phyloP scores from a whole-genome alignment of 495 filamentous ascomycete species.

The Aspergillus steynii region DNA sequence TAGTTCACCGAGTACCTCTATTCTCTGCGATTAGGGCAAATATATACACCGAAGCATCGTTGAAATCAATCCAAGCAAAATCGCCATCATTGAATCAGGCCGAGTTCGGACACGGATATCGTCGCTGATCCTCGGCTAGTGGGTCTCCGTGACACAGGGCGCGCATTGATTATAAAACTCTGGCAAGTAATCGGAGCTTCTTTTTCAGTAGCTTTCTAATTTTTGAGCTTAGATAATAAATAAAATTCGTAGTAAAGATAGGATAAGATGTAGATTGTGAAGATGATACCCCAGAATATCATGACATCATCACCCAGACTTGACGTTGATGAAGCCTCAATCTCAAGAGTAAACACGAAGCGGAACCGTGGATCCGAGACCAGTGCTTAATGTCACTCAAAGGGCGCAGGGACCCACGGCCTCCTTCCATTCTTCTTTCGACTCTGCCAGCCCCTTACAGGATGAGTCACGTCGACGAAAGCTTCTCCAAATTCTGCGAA shows the following conservation, averaged over 20 bases:
- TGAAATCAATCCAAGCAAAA: too few relatives aligned
- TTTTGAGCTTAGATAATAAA: too few relatives aligned
- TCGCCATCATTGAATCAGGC: too few relatives aligned
- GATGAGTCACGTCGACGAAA: not conserved
- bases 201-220: too few relatives aligned
- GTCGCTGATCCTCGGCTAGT: not conserved
- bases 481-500: not conserved
- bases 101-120: not conserved
- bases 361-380: not conserved
- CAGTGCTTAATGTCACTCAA: not conserved
- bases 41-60: too few relatives aligned
- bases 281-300: not conserved
- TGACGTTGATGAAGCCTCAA: not conserved
- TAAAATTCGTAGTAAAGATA: too few relatives aligned
- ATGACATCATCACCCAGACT: not conserved
- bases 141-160: not conserved
- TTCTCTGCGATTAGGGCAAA: too few relatives aligned
- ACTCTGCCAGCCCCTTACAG: not conserved
- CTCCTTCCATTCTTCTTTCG: not conserved
- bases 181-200: too few relatives aligned
- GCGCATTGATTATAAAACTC: too few relatives aligned
- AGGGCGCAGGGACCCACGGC: not conserved
- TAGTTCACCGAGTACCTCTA: too few relatives aligned
- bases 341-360: too few relatives aligned
- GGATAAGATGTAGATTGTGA: too few relatives aligned